A percentile compares a stretch with the other conserved stretches of the same genome.
Conservation (phyloP, 108 stramenopile species). For the Mediolabrus comicus region DNA sequence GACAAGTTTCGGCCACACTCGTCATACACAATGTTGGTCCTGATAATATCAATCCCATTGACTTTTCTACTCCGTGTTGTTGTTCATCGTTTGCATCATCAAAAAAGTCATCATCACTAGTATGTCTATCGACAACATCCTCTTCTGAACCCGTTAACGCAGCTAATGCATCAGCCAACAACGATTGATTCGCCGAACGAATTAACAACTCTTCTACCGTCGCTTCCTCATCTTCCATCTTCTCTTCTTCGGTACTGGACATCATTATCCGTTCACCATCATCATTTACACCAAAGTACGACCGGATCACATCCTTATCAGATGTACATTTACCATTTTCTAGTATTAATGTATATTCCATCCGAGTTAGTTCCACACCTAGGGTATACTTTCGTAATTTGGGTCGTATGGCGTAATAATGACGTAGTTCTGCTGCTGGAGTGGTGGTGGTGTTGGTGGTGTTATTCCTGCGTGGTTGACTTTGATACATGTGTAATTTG, state of each 20-base stretch:
- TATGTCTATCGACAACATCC: not conserved
- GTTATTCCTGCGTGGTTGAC: not conserved
- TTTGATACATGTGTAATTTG: slow-evolving; percentile 2
- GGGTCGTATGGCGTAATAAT: slow-evolving; percentile 67
- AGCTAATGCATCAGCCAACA: slow-evolving; percentile 73
- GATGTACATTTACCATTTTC: slow-evolving; percentile 24
- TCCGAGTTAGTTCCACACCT: slow-evolving; percentile 71
- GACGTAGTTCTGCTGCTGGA: slow-evolving; percentile 53
- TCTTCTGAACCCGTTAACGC: slow-evolving; percentile 52
- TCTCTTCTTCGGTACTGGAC: not conserved
- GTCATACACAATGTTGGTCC: slow-evolving; percentile 39
- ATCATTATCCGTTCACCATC: slow-evolving; percentile 6
- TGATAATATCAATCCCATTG: slow-evolving; percentile 31
- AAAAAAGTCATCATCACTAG: not conserved
- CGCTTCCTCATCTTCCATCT: not conserved
- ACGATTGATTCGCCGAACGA: slow-evolving; percentile 80
- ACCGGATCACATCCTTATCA: slow-evolving; percentile 38
- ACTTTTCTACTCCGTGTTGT: not conserved
- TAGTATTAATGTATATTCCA: slow-evolving; percentile 67
- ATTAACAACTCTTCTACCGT: slow-evolving; percentile 39
- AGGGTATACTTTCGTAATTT: slow-evolving; percentile 73
- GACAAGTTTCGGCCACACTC: slow-evolving; percentile 31
- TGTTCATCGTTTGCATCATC: not conserved
- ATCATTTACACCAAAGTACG: slow-evolving; percentile 21
- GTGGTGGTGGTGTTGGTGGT: slow-evolving; percentile 20